phyloP scores from a whole-genome alignment of 2,329 filamentous ascomycete species.

The Westerdykella aurantiaca region DNA sequence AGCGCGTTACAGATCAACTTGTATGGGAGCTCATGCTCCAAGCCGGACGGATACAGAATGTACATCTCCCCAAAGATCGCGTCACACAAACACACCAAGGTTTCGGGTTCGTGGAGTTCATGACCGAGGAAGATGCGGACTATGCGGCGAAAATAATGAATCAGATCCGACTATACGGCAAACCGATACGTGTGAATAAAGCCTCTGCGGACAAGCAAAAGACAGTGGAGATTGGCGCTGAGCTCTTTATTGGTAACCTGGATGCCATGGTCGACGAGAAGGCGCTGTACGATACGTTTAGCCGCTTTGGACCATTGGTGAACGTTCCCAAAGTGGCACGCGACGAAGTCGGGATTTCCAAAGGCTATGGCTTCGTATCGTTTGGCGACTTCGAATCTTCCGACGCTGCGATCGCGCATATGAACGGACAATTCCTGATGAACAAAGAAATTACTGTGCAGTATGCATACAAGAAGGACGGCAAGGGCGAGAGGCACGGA shows the following conservation, averaged over 20 bases:
- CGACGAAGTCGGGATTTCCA: slow-evolving; percentile 80
- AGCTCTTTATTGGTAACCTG: slow-evolving; percentile 94
- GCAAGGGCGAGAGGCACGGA: slow-evolving; percentile 92
- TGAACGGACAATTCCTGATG: slow-evolving; percentile 94
- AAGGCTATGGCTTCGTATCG: slow-evolving; percentile 94
- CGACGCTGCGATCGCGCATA: slow-evolving; percentile 82
- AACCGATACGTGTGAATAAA: slow-evolving; percentile 96
- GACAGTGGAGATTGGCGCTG: slow-evolving; percentile 85
- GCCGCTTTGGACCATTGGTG: slow-evolving; percentile 80
- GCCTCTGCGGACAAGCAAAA: slow-evolving; percentile 90
- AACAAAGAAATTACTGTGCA: slow-evolving; percentile 96
- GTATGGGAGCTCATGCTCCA: slow-evolving; percentile 99
- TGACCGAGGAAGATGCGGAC: slow-evolving; percentile 89
- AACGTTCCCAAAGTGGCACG: slow-evolving; percentile 80
- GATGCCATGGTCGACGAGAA: slow-evolving; percentile 94
- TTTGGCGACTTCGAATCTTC: slow-evolving; percentile 91
- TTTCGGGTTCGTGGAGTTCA: slow-evolving; percentile 98
- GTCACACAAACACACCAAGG: slow-evolving; percentile 96
- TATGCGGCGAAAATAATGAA: slow-evolving; percentile 97
- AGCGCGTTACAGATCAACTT: slow-evolving; percentile 82
- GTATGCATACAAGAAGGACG: slow-evolving; percentile 99
- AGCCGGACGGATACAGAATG: slow-evolving; percentile 93
- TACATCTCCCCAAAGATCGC: slow-evolving; percentile 96
- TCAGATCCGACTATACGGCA: slow-evolving; percentile 85
- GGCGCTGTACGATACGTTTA: slow-evolving; percentile 91